Conservation (phyloP, 2,329 filamentous ascomycete genomes). For the Aspergillus flavus region DNA sequence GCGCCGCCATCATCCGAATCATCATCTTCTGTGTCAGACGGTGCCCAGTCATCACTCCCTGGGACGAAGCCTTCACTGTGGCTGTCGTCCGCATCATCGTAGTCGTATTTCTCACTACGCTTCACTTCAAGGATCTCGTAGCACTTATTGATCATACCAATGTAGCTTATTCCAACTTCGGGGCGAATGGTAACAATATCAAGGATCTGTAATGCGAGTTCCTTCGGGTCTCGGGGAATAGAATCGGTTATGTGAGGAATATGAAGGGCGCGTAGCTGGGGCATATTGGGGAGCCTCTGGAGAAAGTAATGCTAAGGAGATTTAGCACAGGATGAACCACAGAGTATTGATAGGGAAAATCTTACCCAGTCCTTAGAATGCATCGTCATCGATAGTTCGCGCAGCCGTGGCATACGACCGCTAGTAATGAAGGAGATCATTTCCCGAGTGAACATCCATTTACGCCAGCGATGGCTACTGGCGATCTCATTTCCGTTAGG, state of each 20-base stretch:
- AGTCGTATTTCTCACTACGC: conserved; percentile 40
- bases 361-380: conserved; percentile 79
- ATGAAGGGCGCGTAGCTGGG: conserved; percentile 71
- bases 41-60: conserved; percentile 44
- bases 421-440: conserved; percentile 74
- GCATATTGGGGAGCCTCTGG: conserved; percentile 70
- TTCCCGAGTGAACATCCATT: conserved; percentile 72
- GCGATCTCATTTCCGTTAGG: conserved; percentile 41
- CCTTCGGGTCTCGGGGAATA: conserved; percentile 64
- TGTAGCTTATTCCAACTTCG: conserved; percentile 75
- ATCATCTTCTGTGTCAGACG: conserved; percentile 48
- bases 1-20: conserved; percentile 47
- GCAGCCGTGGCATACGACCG: conserved; percentile 71
- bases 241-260: conserved; percentile 69
- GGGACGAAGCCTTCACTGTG: conserved; percentile 54
- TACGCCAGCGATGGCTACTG: conserved; percentile 57
- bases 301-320: conserved; percentile 71
- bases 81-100: conserved; percentile 45
- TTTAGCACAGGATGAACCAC: conserved; percentile 12
- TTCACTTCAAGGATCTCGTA: conserved; percentile 74
- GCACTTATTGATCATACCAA: conserved; percentile 76
- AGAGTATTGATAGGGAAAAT: conserved; percentile 11
- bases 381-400: conserved; percentile 71
- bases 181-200: conserved; percentile 77
- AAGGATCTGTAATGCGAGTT: conserved; percentile 74